A percentile compares a stretch with the other conserved stretches of the same genome.
Evolutionary conservation across 495 filamentous ascomycete species (phyloP).

Genomic region (Neurospora cerealis): DNA sequence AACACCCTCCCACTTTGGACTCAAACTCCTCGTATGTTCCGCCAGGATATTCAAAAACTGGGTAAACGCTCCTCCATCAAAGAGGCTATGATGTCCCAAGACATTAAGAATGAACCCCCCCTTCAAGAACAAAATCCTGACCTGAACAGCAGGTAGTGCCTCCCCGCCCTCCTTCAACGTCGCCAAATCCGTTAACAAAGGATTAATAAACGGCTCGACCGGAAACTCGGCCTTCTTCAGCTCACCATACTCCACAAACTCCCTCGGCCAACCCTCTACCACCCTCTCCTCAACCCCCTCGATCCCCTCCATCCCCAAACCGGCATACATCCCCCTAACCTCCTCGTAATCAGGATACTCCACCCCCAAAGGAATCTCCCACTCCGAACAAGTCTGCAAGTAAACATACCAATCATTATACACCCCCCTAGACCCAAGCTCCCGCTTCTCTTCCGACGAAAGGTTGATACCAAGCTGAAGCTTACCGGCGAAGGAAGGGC

Average conservation of each 20-base stretch:
- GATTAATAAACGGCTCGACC: conserved; percentile 16
- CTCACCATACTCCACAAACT: conserved; percentile 5
- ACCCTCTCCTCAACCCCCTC: background rate
- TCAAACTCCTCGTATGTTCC: background rate
- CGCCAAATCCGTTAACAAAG: conserved; percentile 11
- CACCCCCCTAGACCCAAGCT: background rate
- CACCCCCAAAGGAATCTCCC: background rate
- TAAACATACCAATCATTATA: conserved; percentile 11
- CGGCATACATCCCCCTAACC: background rate
- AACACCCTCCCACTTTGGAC: background rate
- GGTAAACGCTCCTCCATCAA: conserved; percentile 19
- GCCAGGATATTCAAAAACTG: background rate
- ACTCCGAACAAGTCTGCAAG: background rate
- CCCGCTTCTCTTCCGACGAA: background rate
- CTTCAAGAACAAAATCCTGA: conserved; percentile 17
- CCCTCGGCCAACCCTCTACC: background rate
- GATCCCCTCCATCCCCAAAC: background rate
- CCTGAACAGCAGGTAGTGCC: conserved; percentile 18
- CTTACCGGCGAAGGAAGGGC: conserved; percentile 23
- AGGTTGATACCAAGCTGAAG: conserved; percentile 10
- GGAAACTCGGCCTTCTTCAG: conserved; percentile 20
- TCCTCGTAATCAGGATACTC: background rate
- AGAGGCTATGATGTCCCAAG: conserved; percentile 23
- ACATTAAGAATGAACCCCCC: conserved; percentile 24
- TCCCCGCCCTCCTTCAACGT: conserved; percentile 4